Evolutionary conservation across 2,329 filamentous ascomycete genomes (phyloP).

Genomic region (Colletotrichum sp.): DNA sequence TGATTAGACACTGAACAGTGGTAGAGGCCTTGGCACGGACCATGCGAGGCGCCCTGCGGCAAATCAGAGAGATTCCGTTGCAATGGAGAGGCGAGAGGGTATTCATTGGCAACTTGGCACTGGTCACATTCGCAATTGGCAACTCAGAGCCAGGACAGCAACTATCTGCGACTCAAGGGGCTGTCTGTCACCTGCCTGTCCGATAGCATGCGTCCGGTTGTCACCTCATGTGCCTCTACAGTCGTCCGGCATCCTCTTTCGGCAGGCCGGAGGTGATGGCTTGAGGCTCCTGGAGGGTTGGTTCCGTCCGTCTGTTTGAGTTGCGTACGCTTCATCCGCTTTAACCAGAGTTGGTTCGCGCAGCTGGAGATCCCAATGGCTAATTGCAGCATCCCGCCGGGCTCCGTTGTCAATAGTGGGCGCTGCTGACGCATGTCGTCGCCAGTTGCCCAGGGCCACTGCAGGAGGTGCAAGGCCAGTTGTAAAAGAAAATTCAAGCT

Average conservation of each 20-base stretch:
- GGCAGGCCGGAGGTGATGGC: not conserved
- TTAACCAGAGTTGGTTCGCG: not conserved
- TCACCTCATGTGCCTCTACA: not conserved
- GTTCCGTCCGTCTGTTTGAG: not conserved
- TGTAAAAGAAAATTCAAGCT: not conserved
- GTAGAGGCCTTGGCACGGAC: not conserved
- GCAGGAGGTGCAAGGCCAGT: not conserved
- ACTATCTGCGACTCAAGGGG: not conserved
- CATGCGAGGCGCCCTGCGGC: not conserved
- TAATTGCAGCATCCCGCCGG: not conserved
- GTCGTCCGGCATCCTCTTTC: not conserved
- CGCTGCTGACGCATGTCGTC: not conserved
- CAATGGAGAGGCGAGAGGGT: not conserved
- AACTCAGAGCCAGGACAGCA: not conserved
- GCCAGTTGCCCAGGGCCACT: not conserved
- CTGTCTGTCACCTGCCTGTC: not conserved
- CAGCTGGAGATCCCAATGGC: not conserved
- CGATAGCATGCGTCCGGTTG: not conserved
- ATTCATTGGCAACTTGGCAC: not conserved
- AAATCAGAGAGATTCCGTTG: not conserved
- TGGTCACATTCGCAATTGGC: not conserved
- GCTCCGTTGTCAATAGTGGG: not conserved
- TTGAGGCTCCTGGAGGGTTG: not conserved
- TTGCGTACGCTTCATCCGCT: not conserved
- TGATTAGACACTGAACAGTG: not conserved